Evolutionary conservation across 495 filamentous ascomycete species (phyloP).

Genomic region (Podospora tetraspora): DNA sequence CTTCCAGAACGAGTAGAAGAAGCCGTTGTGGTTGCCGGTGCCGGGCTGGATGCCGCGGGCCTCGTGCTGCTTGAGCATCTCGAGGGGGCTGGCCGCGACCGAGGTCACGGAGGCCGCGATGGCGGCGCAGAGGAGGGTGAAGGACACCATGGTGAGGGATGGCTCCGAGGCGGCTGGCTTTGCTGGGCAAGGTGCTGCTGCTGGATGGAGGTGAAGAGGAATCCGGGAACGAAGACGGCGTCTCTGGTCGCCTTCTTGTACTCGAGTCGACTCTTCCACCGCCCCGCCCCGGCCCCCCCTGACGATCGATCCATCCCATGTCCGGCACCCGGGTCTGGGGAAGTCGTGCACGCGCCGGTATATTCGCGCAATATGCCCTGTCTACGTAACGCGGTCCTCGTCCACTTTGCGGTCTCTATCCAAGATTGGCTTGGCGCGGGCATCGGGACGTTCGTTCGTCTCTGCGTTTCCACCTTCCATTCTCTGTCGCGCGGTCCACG

Average conservation of each 20-base stretch:
- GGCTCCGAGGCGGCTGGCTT: neutral
- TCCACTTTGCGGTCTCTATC: neutral
- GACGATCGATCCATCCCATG: neutral
- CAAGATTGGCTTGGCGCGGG: constrained; percentile 8
- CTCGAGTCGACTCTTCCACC: neutral
- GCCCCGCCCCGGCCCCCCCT: neutral
- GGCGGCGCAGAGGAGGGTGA: constrained; percentile 17
- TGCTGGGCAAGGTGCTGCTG: neutral
- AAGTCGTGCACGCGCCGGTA: neutral
- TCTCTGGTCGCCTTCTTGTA: neutral
- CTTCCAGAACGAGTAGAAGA: constrained; percentile 54
- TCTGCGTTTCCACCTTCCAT: neutral
- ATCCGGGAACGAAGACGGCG: neutral
- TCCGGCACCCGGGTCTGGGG: constrained; percentile 7
- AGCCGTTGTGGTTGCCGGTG: constrained; percentile 51
- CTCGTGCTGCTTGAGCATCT: constrained; percentile 18
- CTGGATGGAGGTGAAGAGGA: neutral
- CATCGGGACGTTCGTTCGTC: neutral
- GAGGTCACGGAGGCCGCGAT: constrained; percentile 12
- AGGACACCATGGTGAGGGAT: constrained; percentile 16
- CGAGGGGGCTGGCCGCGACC: constrained; percentile 27
- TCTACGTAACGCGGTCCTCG: constrained; percentile 1
- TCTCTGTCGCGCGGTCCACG: neutral
- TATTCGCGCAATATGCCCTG: neutral
- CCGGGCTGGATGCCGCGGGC: constrained; percentile 20